phyloP scores from a whole-genome alignment of 306 rosid species.

The Cercis canadensis region DNA sequence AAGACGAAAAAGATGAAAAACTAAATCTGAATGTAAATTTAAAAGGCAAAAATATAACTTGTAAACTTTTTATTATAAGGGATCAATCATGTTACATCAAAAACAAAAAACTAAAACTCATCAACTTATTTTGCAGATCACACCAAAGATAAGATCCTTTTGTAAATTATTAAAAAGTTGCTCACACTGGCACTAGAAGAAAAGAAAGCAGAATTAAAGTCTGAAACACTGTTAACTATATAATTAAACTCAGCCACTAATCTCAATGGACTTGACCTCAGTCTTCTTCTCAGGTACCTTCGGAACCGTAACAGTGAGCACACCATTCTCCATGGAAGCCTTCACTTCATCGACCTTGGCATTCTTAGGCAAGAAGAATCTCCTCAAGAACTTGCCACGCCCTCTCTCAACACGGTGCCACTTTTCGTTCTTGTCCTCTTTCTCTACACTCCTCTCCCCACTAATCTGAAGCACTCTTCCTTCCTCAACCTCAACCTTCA shows the following conservation, averaged over 20 bases:
- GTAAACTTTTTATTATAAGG: too few species aligned
- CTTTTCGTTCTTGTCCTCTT: conserved; percentile 25
- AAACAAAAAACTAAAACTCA: too few species aligned
- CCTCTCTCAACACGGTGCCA: conserved; percentile 38
- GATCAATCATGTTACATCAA: too few species aligned
- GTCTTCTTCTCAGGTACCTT: conserved; percentile 24
- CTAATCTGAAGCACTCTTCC: conserved; percentile 21
- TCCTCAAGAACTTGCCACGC: conserved; percentile 23
- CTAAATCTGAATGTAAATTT: too few species aligned
- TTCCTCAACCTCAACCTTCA: conserved; percentile 20
- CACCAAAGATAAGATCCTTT: too few species aligned
- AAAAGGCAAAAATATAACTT: too few species aligned
- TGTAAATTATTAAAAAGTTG: too few species aligned
- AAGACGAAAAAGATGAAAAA: too few species aligned
- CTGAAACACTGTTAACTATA: too few species aligned
- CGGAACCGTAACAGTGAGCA: conserved; percentile 25
- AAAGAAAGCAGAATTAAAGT: too few species aligned
- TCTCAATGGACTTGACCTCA: conserved; percentile 23
- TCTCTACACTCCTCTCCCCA: conserved; percentile 16
- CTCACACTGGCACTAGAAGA: too few species aligned
- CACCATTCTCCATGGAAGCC: conserved; percentile 33
- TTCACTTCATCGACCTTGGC: conserved; percentile 28
- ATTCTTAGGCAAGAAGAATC: conserved; percentile 24
- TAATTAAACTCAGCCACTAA: conserved; percentile 7
- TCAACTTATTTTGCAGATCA: too few species aligned